phyloP scores from a whole-genome alignment of 768 basidiomycete genomes.

The Trametes coccinea region DNA sequence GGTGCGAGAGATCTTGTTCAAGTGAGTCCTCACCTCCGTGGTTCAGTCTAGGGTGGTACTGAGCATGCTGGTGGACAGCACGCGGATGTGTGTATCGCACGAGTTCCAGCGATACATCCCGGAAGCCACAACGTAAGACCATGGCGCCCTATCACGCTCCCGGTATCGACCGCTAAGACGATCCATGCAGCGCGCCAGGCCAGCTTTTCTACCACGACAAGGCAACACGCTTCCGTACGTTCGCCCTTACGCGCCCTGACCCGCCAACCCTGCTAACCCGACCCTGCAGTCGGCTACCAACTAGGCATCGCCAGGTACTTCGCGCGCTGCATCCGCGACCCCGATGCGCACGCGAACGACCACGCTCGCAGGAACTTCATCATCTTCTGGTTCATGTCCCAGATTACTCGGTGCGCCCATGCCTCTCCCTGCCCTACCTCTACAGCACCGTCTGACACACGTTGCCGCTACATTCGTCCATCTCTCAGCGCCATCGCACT shows the following conservation, averaged over 20 bases:
- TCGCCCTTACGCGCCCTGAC: too few species aligned
- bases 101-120: constrained; percentile 70
- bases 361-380: constrained; percentile 65
- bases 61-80: constrained; percentile 39
- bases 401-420: constrained; percentile 51
- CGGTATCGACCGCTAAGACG: constrained; percentile 42
- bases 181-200: constrained; percentile 30
- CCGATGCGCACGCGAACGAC: constrained; percentile 52
- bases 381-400: constrained; percentile 75
- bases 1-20: constrained; percentile 73
- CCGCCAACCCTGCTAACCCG: not conserved
- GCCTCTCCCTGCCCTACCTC: not conserved
- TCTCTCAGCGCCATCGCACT: constrained; percentile 49
- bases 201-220: constrained; percentile 28
- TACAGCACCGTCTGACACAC: not conserved
- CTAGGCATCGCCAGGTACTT: constrained; percentile 56
- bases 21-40: constrained; percentile 45
- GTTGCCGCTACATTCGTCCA: constrained; percentile 1
- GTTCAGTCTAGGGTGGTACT: not conserved
- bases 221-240: constrained; percentile 31
- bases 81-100: constrained; percentile 66
- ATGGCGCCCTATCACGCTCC: not conserved
- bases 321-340: constrained; percentile 55
- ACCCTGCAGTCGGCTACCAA: constrained; percentile 56
- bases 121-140: constrained; percentile 51